Percentiles rank a stretch among this genome's conserved stretches.
Evolutionary conservation across 768 basidiomycete genomes (phyloP).

Genomic region (Pisolithus microcarpus): DNA sequence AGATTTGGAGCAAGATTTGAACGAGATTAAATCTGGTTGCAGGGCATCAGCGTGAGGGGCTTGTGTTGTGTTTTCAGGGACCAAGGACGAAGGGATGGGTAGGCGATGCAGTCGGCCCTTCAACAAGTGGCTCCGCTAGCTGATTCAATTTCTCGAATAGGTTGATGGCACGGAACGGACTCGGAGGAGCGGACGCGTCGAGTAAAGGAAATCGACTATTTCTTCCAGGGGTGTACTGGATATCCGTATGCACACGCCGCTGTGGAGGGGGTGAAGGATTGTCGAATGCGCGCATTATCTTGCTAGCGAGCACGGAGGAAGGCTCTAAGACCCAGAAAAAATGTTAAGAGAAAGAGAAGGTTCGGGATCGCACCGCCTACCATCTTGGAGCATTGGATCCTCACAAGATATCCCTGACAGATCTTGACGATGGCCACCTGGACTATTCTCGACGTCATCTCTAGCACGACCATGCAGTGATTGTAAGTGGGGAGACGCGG

Average conservation of each 20-base stretch:
- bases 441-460: conserved; percentile 28
- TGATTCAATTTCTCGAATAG: conserved; percentile 22
- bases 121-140: conserved; percentile 4
- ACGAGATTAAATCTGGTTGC: conserved; percentile 31
- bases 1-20: conserved; percentile 36
- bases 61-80: conserved; percentile 2
- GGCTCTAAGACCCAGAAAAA: conserved; percentile 42
- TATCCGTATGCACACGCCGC: conserved; percentile 12
- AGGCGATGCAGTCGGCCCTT: background rate
- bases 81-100: background rate
- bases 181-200: conserved; percentile 18
- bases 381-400: conserved; percentile 39
- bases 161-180: conserved; percentile 28
- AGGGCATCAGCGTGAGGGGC: conserved; percentile 5
- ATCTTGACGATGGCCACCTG: conserved; percentile 20
- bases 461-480: conserved; percentile 6
- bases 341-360: conserved; percentile 3
- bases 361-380: conserved; percentile 18
- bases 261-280: conserved; percentile 68
- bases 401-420: conserved; percentile 27
- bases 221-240: conserved; percentile 12
- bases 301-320: conserved; percentile 57
- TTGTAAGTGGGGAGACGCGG: conserved; percentile 24
- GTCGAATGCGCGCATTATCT: conserved; percentile 59
- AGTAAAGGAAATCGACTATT: conserved; percentile 11